Conservation (phyloP, 225 moss, liverwort and hornwort genomes). For the Polytrichum commune region DNA sequence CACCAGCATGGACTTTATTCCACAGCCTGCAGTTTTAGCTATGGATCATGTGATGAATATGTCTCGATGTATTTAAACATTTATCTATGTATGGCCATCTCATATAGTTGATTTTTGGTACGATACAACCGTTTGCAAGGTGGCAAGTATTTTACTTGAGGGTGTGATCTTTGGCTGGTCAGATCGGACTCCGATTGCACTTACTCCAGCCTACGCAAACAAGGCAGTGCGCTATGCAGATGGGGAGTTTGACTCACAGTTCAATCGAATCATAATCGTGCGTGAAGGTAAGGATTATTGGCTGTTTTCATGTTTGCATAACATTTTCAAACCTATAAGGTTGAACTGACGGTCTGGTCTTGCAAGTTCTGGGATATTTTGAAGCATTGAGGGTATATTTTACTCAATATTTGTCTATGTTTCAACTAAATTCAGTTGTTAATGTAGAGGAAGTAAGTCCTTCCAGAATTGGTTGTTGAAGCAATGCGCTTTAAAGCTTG, state of each 20-base stretch:
- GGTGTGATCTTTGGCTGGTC: constrained; percentile 17
- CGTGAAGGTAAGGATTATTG: constrained; percentile 60
- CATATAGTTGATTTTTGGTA: neutral
- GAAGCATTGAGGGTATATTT: neutral
- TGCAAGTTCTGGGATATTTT: neutral
- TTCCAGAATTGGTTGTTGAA: neutral
- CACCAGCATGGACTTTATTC: too few relatives aligned
- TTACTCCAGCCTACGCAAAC: constrained; percentile 62
- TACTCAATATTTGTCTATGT: neutral
- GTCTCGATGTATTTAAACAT: too few relatives aligned
- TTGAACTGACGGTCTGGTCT: neutral
- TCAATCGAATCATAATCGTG: constrained; percentile 59
- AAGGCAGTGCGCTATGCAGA: constrained; percentile 75
- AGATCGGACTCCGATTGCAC: constrained; percentile 66
- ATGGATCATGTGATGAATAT: too few relatives aligned
- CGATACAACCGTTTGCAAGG: neutral
- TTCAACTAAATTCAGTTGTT: neutral
- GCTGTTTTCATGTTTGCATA: too few relatives aligned
- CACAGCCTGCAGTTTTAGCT: too few relatives aligned
- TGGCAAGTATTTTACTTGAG: neutral
- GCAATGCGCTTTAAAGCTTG: neutral
- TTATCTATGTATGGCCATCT: too few relatives aligned
- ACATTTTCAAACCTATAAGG: neutral
- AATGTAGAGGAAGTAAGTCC: neutral
- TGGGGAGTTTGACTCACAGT: constrained; percentile 54